A percentile compares a stretch with the other conserved stretches of the same genome.
phyloP scores from a whole-genome alignment of 1,284 basidiomycete species.

The Pseudozyma sp. region DNA sequence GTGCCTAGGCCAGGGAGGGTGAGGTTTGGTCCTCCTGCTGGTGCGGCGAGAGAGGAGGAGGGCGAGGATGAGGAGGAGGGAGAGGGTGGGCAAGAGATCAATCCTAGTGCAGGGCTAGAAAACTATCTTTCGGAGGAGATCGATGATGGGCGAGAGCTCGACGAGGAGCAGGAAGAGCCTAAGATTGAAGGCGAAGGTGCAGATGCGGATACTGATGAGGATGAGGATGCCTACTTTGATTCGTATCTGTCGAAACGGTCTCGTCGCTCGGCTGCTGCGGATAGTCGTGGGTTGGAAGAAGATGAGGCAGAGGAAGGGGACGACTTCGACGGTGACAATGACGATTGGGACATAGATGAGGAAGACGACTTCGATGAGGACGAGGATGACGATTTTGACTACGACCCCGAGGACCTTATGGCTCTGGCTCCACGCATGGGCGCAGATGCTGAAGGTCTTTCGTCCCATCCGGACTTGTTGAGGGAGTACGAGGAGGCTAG shows the following conservation, averaged over 20 bases:
- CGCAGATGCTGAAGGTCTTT: conserved; percentile 30
- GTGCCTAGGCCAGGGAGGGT: conserved; percentile 46
- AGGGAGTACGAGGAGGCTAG: conserved; percentile 63
- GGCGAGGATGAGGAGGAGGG: not conserved
- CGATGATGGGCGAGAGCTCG: conserved; percentile 77
- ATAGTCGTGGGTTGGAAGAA: conserved; percentile 75
- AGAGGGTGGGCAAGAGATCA: conserved; percentile 18
- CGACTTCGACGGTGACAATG: conserved; percentile 12
- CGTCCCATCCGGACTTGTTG: conserved; percentile 53
- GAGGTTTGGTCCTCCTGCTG: conserved; percentile 33
- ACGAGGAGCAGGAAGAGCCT: conserved; percentile 45
- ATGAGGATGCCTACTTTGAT: conserved; percentile 70
- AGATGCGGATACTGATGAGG: conserved; percentile 74
- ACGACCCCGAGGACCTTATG: conserved; percentile 60
- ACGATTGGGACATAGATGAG: conserved; percentile 80
- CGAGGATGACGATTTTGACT: conserved; percentile 61
- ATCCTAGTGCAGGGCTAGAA: conserved; percentile 76
- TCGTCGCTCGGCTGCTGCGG: conserved; percentile 20
- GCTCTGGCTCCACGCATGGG: conserved; percentile 56
- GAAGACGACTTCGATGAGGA: conserved; percentile 46
- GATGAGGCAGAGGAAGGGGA: conserved; percentile 21
- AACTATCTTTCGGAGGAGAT: conserved; percentile 19
- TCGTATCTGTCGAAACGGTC: conserved; percentile 32
- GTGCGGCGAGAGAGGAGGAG: conserved; percentile 25
- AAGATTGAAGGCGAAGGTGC: conserved; percentile 49